Evolutionary conservation across 148 eudicot species (phyloP).

Genomic region (Silene conica): DNA sequence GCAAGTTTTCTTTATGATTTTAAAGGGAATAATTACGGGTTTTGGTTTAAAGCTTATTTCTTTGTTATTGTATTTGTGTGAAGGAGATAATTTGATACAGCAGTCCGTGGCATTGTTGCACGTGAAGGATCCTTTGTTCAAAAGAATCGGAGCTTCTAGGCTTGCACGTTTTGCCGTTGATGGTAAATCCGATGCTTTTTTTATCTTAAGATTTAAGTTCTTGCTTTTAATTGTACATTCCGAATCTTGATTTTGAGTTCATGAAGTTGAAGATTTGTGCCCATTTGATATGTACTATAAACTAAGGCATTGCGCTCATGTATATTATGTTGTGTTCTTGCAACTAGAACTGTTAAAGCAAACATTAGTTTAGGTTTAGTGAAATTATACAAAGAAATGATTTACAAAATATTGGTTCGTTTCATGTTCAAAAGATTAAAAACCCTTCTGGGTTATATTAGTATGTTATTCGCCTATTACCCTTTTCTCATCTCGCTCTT

Average conservation of each 20-base stretch:
- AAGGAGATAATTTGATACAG: slow-evolving; percentile 84
- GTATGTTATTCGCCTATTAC: no score
- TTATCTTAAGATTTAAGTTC: neutral
- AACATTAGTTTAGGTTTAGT: neutral
- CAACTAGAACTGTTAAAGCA: neutral
- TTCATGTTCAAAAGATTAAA: neutral
- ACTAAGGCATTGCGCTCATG: neutral
- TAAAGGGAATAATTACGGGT: neutral
- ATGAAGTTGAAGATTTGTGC: neutral
- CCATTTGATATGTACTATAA: neutral
- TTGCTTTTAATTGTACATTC: neutral
- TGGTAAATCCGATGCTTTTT: slow-evolving; percentile 41
- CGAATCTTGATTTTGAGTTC: neutral
- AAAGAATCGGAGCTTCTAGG: slow-evolving; percentile 97
- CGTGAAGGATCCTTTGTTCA: slow-evolving; percentile 91
- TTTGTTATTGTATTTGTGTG: slow-evolving; percentile 19
- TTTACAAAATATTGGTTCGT: neutral
- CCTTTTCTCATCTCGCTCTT: no score
- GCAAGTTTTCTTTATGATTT: neutral
- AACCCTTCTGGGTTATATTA: no score
- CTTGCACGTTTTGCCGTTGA: slow-evolving; percentile 79
- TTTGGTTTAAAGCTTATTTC: neutral
- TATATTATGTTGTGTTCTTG: neutral
- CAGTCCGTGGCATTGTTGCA: slow-evolving; percentile 85
- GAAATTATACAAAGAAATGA: neutral